Evolutionary conservation across 495 filamentous ascomycete genomes (phyloP).

Genomic region (Oleoguttula mirabilis): DNA sequence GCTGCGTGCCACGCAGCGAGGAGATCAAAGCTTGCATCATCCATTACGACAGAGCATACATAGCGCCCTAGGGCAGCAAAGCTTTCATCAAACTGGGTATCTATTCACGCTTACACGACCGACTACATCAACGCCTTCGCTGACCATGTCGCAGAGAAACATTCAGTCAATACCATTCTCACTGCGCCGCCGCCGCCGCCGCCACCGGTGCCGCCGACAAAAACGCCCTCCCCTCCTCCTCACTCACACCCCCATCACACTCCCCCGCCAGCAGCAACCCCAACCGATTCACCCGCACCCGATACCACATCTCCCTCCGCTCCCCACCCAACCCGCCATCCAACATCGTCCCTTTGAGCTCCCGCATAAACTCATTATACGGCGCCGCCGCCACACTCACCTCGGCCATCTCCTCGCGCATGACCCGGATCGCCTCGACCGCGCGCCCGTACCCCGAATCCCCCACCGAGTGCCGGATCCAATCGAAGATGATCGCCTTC

Average conservation of each 20-base stretch:
- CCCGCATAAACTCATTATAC: constrained; percentile 64
- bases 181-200: no score
- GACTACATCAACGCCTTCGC: no score
- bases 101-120: no score
- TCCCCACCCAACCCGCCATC: constrained; percentile 67
- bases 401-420: constrained; percentile 64
- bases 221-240: constrained; percentile 55
- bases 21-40: no score
- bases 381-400: constrained; percentile 51
- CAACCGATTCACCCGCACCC: constrained; percentile 51
- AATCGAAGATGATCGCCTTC: constrained; percentile 51
- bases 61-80: no score
- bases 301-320: constrained; percentile 71
- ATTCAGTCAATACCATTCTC: no score
- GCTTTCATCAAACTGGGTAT: no score
- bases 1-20: no score
- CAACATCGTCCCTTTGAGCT: constrained; percentile 61
- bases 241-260: constrained; percentile 50
- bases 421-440: constrained; percentile 60
- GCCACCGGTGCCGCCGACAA: no score
- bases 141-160: no score
- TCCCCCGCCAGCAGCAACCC: constrained; percentile 58
- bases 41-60: no score
- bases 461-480: constrained; percentile 61
- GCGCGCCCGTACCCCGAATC: constrained; percentile 63